Conservation (phyloP, 176 grass and related monocot genomes). For the Musa beccarii region DNA sequence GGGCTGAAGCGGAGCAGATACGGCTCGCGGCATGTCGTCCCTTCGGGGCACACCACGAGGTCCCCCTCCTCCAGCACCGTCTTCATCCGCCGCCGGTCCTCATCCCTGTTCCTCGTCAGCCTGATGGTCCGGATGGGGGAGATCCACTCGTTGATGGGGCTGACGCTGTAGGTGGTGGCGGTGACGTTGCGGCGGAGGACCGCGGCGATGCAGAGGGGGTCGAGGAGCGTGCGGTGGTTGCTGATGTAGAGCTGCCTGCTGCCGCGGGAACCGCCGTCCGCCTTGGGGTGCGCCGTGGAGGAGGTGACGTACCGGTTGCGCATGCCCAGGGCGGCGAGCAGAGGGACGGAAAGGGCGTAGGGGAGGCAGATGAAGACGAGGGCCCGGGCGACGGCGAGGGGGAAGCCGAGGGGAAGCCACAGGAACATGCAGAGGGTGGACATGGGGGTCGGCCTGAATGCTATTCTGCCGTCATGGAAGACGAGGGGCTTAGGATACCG, state of each 20-base stretch:
- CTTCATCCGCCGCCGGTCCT: constrained; percentile 55
- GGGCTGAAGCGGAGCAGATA: constrained; percentile 75
- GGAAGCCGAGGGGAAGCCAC: constrained; percentile 56
- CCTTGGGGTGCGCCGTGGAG: background rate
- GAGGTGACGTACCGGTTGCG: constrained; percentile 28
- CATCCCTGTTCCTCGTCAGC: constrained; percentile 46
- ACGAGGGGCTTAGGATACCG: constrained; percentile 52
- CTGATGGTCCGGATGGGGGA: constrained; percentile 61
- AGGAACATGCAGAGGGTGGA: constrained; percentile 55
- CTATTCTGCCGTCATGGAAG: constrained; percentile 83
- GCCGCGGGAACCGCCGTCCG: too few relatives aligned
- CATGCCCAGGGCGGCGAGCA: constrained; percentile 33
- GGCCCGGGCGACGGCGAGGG: constrained; percentile 40
- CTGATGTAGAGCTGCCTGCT: constrained; percentile 36
- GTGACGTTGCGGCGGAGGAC: constrained; percentile 49
- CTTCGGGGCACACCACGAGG: constrained; percentile 80
- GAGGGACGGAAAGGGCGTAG: constrained; percentile 32
- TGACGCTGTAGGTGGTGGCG: constrained; percentile 62
- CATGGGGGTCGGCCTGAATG: constrained; percentile 55
- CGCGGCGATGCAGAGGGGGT: constrained; percentile 61
- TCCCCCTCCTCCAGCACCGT: constrained; percentile 30
- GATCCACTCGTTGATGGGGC: constrained; percentile 48
- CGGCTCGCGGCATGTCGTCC: constrained; percentile 78
- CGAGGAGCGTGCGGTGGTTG: constrained; percentile 88
- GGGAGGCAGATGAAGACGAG: constrained; percentile 45